A percentile compares a stretch with the other conserved stretches of the same genome.
These are phyloP conservation scores for Cytauxzoon felis DNA, from an alignment of 169 alveolate genomes.

Conservation along the genomic window DNA sequence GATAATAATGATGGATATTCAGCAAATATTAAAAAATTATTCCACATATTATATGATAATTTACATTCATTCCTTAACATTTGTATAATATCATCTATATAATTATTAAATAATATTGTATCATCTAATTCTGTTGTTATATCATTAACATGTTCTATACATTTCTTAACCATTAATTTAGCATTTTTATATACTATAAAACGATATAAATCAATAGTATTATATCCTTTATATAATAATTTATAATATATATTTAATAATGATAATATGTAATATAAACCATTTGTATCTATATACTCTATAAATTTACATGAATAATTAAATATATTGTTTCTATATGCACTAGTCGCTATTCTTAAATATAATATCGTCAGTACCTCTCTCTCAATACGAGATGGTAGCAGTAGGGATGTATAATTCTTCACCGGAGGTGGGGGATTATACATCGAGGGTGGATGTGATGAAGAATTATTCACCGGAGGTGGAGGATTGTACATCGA, in stretches of 20 bases:
- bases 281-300: not conserved
- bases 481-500: too few relatives aligned
- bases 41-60: constrained; percentile 29
- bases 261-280: constrained; percentile 3
- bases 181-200: constrained; percentile 15
- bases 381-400: constrained; percentile 14
- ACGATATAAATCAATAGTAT: not conserved
- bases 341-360: not conserved
- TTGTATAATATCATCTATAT: constrained; percentile 11
- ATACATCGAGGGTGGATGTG: too few relatives aligned
- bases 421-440: too few relatives aligned
- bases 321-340: constrained; percentile 9
- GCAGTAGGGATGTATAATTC: constrained; percentile 9
- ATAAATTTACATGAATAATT: constrained; percentile 5
- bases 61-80: constrained; percentile 20
- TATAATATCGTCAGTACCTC: not conserved
- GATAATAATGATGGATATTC: constrained; percentile 41
- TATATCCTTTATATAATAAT: constrained; percentile 9
- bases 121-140: not conserved
- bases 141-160: not conserved
- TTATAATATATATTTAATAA: not conserved
- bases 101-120: not conserved
- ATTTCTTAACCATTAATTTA: not conserved
- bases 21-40: constrained; percentile 29
- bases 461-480: too few relatives aligned